Conservation (phyloP, 768 basidiomycete genomes). For the Lactifluus piperatus region DNA sequence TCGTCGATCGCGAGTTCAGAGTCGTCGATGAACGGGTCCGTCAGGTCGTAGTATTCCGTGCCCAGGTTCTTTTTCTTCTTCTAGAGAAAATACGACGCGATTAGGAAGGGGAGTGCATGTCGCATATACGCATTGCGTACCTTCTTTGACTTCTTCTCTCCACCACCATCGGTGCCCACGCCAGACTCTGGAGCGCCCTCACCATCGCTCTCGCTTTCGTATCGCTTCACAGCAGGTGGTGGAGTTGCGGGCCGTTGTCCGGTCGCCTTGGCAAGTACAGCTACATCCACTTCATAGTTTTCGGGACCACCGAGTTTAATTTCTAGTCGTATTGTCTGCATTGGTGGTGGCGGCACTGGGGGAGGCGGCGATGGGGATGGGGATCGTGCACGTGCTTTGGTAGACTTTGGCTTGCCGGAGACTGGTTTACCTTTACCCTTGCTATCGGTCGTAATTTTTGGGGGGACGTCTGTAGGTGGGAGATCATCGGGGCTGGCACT, state of each 20-base stretch:
- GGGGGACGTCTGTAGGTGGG: conserved; percentile 15
- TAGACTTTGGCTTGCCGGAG: conserved; percentile 41
- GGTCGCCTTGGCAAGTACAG: conserved; percentile 45
- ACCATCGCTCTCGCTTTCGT: conserved; percentile 48
- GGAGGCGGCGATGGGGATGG: conserved; percentile 52
- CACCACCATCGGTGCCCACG: conserved; percentile 23
- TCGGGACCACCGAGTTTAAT: conserved; percentile 64
- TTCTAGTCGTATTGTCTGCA: conserved; percentile 58
- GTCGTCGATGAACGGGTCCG: conserved; percentile 97
- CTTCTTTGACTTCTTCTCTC: conserved; percentile 34
- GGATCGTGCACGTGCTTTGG: conserved; percentile 37
- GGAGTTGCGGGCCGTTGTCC: conserved; percentile 61
- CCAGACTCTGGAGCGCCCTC: conserved; percentile 26
- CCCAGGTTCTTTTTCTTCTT: conserved; percentile 39
- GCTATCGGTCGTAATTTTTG: conserved; percentile 17
- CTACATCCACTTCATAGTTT: conserved; percentile 67
- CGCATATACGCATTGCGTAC: conserved; percentile 3
- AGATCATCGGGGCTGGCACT: conserved; percentile 20
- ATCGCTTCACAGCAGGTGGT: conserved; percentile 27
- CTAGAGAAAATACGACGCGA: background rate
- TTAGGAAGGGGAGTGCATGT: too few species aligned
- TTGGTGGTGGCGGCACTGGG: conserved; percentile 35
- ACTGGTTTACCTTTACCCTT: conserved; percentile 20
- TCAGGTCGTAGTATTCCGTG: conserved; percentile 81
- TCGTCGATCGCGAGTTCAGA: conserved; percentile 87